Evolutionary conservation across 495 filamentous ascomycete species (phyloP).

Genomic region (Penicillium goetzii): DNA sequence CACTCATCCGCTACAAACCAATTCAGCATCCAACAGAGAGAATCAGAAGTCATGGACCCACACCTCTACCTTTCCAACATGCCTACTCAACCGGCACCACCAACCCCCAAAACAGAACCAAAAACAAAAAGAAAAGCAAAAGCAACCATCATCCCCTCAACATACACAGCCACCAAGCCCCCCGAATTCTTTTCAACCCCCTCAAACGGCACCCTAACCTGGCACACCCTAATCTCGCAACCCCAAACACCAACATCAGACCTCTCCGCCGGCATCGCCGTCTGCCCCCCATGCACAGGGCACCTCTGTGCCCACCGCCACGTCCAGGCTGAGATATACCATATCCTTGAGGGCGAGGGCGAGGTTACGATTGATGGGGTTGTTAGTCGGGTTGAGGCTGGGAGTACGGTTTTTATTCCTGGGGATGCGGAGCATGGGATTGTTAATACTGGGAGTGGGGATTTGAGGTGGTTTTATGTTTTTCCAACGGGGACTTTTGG

Average conservation of each 20-base stretch:
- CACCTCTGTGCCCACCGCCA: constrained; percentile 40
- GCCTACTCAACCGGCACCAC: background rate
- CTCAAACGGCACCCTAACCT: constrained; percentile 29
- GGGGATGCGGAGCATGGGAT: constrained; percentile 42
- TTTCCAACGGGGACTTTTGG: constrained; percentile 37
- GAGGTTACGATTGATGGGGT: constrained; percentile 37
- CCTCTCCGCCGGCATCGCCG: constrained; percentile 39
- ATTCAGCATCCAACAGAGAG: background rate
- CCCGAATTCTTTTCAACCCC: constrained; percentile 29
- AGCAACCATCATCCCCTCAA: constrained; percentile 19
- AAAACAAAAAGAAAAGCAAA: background rate
- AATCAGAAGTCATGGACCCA: background rate
- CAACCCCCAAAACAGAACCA: background rate
- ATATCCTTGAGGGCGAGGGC: constrained; percentile 38
- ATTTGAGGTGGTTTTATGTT: constrained; percentile 44
- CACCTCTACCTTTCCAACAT: background rate
- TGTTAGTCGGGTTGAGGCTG: constrained; percentile 21
- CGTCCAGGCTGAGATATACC: constrained; percentile 43
- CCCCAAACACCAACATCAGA: constrained; percentile 33
- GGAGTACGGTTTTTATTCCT: constrained; percentile 40
- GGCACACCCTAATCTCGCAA: constrained; percentile 42
- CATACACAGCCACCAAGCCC: constrained; percentile 11
- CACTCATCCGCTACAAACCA: background rate
- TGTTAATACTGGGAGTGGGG: constrained; percentile 27
- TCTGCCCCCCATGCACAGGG: constrained; percentile 30